Evolutionary conservation across 306 rosid genomes (phyloP).

Genomic region (Elaeagnus macrophylla): DNA sequence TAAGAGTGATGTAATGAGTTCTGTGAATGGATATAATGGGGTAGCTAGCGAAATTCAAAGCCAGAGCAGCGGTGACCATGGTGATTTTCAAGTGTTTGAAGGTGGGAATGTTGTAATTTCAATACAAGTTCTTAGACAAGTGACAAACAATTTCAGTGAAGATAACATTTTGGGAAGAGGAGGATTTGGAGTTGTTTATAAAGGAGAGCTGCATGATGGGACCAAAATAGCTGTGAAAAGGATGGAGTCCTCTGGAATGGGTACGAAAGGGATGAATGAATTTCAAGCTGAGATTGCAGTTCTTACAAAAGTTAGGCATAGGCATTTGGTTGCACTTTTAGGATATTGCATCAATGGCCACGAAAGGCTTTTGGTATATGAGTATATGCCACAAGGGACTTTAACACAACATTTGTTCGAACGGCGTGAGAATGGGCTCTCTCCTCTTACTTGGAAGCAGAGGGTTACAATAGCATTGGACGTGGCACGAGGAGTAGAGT

Average conservation of each 20-base stretch:
- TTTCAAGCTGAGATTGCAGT: constrained; percentile 84
- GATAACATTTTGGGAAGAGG: constrained; percentile 77
- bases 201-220: constrained; percentile 76
- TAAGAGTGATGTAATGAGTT: constrained; percentile 38
- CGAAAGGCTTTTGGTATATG: constrained; percentile 82
- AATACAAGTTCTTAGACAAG: constrained; percentile 62
- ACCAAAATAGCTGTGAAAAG: constrained; percentile 85
- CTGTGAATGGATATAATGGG: constrained; percentile 54
- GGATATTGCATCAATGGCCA: constrained; percentile 79
- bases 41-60: constrained; percentile 61
- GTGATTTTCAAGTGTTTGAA: constrained; percentile 45
- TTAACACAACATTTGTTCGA: constrained; percentile 73
- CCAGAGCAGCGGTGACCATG: constrained; percentile 58
- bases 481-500: constrained; percentile 87
- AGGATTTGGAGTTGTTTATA: constrained; percentile 87
- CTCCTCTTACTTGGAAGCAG: constrained; percentile 79
- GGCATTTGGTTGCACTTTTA: constrained; percentile 80
- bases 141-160: constrained; percentile 61
- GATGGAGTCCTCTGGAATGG: constrained; percentile 65
- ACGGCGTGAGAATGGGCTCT: constrained; percentile 39
- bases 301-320: constrained; percentile 75
- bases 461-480: constrained; percentile 76
- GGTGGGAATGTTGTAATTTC: constrained; percentile 68
- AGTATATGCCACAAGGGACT: constrained; percentile 87
- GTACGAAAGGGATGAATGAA: constrained; percentile 71